Percentiles rank a stretch among this genome's conserved stretches.
phyloP scores from a whole-genome alignment of 148 eudicot species.

The Suaeda aralocaspica region DNA sequence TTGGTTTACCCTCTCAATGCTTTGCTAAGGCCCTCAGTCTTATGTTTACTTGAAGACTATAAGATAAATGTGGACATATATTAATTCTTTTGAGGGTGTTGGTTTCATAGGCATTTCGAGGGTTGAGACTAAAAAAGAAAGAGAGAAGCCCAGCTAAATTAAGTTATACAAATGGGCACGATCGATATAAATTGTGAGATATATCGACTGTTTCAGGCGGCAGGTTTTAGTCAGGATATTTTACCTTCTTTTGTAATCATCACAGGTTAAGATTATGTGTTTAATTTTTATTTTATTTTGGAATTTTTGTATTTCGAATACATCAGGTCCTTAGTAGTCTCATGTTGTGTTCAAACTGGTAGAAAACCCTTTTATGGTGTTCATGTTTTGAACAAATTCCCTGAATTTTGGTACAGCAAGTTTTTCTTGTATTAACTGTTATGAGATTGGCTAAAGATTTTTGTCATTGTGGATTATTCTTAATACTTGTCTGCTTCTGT shows the following conservation, averaged over 20 bases:
- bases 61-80: conserved; percentile 9
- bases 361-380: background rate
- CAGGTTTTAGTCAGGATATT: conserved; percentile 18
- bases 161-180: conserved; percentile 27
- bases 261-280: conserved; percentile 18
- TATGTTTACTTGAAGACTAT: background rate
- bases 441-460: background rate
- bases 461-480: background rate
- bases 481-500: no score
- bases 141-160: conserved; percentile 11
- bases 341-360: background rate
- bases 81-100: conserved; percentile 30
- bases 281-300: background rate
- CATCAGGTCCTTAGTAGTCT: conserved; percentile 7
- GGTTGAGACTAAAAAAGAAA: conserved; percentile 11
- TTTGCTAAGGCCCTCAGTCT: conserved; percentile 15
- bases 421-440: background rate
- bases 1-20: background rate
- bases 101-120: conserved; percentile 3
- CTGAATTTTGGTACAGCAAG: conserved; percentile 10
- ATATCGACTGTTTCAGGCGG: conserved; percentile 16
- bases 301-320: conserved; percentile 7
- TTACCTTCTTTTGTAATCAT: conserved; percentile 20
- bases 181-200: conserved; percentile 9
- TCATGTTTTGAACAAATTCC: background rate